Evolutionary conservation across 1,284 basidiomycete species (phyloP).

Genomic region (Apiotrichum porosum): DNA sequence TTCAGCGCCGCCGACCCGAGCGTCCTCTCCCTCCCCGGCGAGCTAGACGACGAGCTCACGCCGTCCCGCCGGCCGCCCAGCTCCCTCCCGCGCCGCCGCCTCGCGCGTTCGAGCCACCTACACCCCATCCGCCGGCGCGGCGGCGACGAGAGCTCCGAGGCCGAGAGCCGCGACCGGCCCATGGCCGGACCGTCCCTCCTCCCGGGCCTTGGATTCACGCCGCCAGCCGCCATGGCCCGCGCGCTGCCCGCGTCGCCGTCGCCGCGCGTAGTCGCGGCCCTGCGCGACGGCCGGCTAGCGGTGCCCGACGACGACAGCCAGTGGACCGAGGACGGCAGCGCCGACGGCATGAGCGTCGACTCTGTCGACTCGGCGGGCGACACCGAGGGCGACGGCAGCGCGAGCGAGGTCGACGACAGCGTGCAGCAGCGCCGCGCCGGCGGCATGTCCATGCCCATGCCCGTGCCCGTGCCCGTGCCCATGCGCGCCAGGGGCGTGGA

Average conservation of each 20-base stretch:
- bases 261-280: background rate
- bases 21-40: background rate
- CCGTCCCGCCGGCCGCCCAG: background rate
- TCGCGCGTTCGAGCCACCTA: constrained; percentile 38
- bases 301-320: constrained; percentile 1
- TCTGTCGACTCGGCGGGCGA: background rate
- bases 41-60: background rate
- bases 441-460: too few relatives aligned
- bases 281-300: background rate
- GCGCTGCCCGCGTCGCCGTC: background rate
- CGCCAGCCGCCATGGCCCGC: too few relatives aligned
- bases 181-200: too few relatives aligned
- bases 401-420: constrained; percentile 12
- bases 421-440: too few relatives aligned
- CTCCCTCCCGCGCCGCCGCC: background rate
- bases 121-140: constrained; percentile 26
- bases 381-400: constrained; percentile 1
- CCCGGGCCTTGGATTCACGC: too few relatives aligned
- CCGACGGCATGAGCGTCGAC: background rate
- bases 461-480: background rate
- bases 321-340: background rate
- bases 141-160: constrained; percentile 9
- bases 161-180: background rate
- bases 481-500: background rate
- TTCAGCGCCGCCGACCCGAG: background rate